Percentiles rank a stretch among this genome's conserved stretches.
phyloP scores from a whole-genome alignment of 176 grass and related monocot genomes.

The Chrysopogon serrulatus region DNA sequence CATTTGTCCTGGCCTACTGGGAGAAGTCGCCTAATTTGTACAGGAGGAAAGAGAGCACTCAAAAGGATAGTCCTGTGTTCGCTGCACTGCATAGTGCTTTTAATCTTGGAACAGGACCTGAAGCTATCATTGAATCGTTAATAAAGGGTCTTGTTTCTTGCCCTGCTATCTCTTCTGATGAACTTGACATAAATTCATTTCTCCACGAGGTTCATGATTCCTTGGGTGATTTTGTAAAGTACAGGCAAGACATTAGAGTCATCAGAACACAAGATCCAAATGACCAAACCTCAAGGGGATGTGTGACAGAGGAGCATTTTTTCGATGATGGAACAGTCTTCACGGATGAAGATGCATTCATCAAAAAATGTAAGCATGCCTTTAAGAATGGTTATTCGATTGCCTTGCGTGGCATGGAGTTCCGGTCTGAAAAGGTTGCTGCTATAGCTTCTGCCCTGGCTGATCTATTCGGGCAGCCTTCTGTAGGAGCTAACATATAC shows the following conservation, averaged over 20 bases:
- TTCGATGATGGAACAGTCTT: slow-evolving; percentile 17
- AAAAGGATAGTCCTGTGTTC: slow-evolving; percentile 39
- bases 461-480: slow-evolving; percentile 86
- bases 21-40: slow-evolving; percentile 54
- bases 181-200: slow-evolving; percentile 63
- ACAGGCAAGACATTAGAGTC: slow-evolving; percentile 71
- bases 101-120: slow-evolving; percentile 35
- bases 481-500: slow-evolving; percentile 82
- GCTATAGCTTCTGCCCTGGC: slow-evolving; percentile 51
- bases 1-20: slow-evolving; percentile 63
- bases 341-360: slow-evolving; percentile 21
- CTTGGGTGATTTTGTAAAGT: slow-evolving; percentile 48
- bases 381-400: slow-evolving; percentile 72
- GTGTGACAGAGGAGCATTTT: slow-evolving; percentile 51
- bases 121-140: slow-evolving; percentile 50
- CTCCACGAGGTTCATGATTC: slow-evolving; percentile 41
- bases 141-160: slow-evolving; percentile 55
- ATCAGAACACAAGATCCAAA: slow-evolving; percentile 39
- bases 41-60: slow-evolving; percentile 27
- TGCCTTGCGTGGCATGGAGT: slow-evolving; percentile 82
- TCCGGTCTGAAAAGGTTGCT: slow-evolving; percentile 62
- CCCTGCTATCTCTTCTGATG: slow-evolving; percentile 75
- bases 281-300: slow-evolving; percentile 14
- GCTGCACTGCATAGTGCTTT: slow-evolving; percentile 33
- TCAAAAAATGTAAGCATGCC: slow-evolving; percentile 47